A percentile compares a stretch with the other conserved stretches of the same genome.
Conservation (phyloP, 2,329 filamentous ascomycete genomes). For the Didymella arachidicola region DNA sequence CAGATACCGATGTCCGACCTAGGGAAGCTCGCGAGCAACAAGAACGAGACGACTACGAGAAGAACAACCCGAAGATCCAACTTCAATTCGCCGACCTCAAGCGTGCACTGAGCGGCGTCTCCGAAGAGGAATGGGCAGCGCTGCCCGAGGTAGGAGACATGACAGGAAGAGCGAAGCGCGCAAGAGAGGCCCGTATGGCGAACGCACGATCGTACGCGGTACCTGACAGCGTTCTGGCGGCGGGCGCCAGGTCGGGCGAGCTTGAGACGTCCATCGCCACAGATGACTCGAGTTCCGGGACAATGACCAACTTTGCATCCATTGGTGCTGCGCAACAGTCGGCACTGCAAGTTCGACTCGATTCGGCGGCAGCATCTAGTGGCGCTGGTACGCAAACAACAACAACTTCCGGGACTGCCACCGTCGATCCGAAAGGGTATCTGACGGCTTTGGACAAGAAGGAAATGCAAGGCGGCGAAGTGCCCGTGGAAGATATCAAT, state of each 20-base stretch:
- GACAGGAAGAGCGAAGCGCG: constrained; percentile 89
- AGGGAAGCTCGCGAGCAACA: constrained; percentile 94
- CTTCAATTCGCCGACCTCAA: constrained; percentile 98
- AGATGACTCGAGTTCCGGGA: constrained; percentile 75
- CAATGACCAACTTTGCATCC: constrained; percentile 97
- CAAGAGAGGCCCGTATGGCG: constrained; percentile 79
- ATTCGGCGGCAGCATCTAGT: constrained; percentile 77
- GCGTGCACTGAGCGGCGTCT: constrained; percentile 83
- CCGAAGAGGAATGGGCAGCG: constrained; percentile 95
- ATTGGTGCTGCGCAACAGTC: constrained; percentile 97
- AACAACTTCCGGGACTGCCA: constrained; percentile 76
- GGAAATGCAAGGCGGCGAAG: constrained; percentile 78
- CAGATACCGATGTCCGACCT: constrained; percentile 77
- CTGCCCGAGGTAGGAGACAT: constrained; percentile 95
- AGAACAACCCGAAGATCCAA: constrained; percentile 97
- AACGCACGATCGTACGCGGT: constrained; percentile 83
- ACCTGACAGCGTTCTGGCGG: constrained; percentile 91
- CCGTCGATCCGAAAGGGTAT: constrained; percentile 94
- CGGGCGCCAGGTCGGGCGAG: constrained; percentile 80
- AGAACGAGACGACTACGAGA: constrained; percentile 94
- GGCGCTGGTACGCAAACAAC: constrained; percentile 69
- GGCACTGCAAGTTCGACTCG: constrained; percentile 90
- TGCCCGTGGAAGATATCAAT: constrained; percentile 87
- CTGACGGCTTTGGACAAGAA: constrained; percentile 89
- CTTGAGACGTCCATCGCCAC: constrained; percentile 82